Evolutionary conservation across 2,329 filamentous ascomycete species (phyloP).

Genomic region (Claviceps humidiphila): DNA sequence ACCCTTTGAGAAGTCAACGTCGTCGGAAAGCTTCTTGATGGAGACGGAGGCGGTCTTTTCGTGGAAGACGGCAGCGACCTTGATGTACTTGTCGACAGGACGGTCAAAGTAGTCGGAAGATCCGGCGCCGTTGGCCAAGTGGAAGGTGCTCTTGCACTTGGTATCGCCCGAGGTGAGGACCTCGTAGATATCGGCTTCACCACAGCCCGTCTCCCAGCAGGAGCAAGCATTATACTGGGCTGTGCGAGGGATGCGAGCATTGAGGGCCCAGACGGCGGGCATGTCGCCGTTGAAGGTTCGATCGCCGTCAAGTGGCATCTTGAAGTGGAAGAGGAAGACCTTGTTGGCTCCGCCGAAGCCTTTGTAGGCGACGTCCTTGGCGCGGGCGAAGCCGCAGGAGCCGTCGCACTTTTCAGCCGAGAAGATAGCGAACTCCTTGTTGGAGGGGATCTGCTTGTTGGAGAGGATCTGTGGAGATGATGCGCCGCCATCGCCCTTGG

Average conservation of each 20-base stretch:
- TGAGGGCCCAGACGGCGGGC: slow-evolving; percentile 65
- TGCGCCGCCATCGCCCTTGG: slow-evolving; percentile 25
- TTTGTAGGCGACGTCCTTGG: slow-evolving; percentile 35
- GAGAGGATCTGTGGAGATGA: slow-evolving; percentile 26
- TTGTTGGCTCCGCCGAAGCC: slow-evolving; percentile 60
- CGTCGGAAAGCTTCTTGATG: slow-evolving; percentile 38
- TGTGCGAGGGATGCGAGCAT: slow-evolving; percentile 57
- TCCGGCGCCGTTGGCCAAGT: slow-evolving; percentile 48
- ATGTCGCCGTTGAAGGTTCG: slow-evolving; percentile 47
- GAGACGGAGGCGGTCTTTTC: slow-evolving; percentile 35
- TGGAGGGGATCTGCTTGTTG: slow-evolving; percentile 26
- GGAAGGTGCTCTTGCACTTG: slow-evolving; percentile 58
- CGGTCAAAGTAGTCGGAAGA: slow-evolving; percentile 61
- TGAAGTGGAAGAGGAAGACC: slow-evolving; percentile 60
- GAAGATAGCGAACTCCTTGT: slow-evolving; percentile 33
- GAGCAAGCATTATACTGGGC: slow-evolving; percentile 59
- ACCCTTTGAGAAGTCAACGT: slow-evolving; percentile 26
- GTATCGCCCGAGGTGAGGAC: slow-evolving; percentile 51
- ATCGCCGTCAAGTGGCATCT: slow-evolving; percentile 51
- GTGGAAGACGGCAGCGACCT: slow-evolving; percentile 50
- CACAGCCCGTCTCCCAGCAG: slow-evolving; percentile 57
- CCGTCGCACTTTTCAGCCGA: slow-evolving; percentile 28
- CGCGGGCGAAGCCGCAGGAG: slow-evolving; percentile 31
- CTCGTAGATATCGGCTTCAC: slow-evolving; percentile 66
- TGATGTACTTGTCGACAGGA: slow-evolving; percentile 45